phyloP scores from a whole-genome alignment of 116 monocot genomes.

The Posidonia oceanica region DNA sequence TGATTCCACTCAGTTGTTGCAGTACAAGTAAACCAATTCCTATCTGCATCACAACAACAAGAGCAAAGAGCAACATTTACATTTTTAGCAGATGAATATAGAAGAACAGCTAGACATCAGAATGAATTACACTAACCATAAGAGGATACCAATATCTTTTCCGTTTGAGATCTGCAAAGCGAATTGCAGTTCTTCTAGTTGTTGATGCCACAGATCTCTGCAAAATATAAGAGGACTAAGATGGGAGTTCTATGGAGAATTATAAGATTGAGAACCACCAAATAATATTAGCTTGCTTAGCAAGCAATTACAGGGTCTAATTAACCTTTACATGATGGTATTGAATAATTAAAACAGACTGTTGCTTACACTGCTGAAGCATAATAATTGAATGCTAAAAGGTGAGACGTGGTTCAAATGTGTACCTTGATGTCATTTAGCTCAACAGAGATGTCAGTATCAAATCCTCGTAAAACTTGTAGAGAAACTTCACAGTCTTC shows the following conservation, averaged over 20 bases:
- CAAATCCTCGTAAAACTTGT: slow-evolving; percentile 91
- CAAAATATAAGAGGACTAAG: neutral
- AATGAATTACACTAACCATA: slow-evolving; percentile 20
- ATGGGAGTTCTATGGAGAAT: neutral
- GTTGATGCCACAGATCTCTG: slow-evolving; percentile 70
- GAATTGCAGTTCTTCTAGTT: slow-evolving; percentile 54
- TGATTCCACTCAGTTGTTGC: slow-evolving; percentile 87
- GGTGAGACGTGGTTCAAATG: neutral
- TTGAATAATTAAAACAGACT: neutral
- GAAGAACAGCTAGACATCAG: neutral
- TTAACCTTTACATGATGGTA: no score
- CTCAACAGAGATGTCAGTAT: slow-evolving; percentile 67
- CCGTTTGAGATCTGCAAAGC: slow-evolving; percentile 56
- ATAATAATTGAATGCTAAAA: neutral
- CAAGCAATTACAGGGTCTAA: neutral
- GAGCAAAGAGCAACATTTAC: neutral
- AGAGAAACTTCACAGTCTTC: slow-evolving; percentile 82
- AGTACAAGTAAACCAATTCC: slow-evolving; percentile 78
- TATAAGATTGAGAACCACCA: neutral
- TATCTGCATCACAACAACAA: slow-evolving; percentile 32
- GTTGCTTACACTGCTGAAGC: neutral
- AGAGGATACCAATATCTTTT: slow-evolving; percentile 68
- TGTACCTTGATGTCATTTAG: slow-evolving; percentile 90
- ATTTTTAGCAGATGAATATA: neutral
- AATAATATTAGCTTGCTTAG: neutral